Evolutionary conservation across 1,284 basidiomycete species (phyloP), one percentile per base, ranked within the genome.

Genomic region (Gastroboletus turbinatus): DNA sequence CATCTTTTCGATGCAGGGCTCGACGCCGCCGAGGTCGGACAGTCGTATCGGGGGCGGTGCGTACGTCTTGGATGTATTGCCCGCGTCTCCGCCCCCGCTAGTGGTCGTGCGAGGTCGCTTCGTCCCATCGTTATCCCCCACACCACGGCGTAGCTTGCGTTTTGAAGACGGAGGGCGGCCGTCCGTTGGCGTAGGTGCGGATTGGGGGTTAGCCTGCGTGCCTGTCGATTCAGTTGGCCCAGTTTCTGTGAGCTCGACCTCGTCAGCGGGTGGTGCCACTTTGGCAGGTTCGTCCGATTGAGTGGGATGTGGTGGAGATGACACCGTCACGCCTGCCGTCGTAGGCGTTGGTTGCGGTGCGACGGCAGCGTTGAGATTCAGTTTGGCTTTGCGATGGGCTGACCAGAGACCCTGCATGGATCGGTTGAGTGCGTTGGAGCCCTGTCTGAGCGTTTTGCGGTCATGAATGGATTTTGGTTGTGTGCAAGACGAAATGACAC

Each of bases 1-100:
- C 75, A 98, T 85, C 73, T 95, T 96, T 69, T 96, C 94, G 33
- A 98, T 84, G 60, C 90, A 95, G 13, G 78, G 67, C 50, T 91
- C 86, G 8, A 98, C 83, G 5, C 96, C 96, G 23, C 96, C 96
- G 1, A 99, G 82, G 67, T 96, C 90, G 2, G 90, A 82, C 14
- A 98, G 77, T 2, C 92, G 82, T 0, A 86, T 83, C 2, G 78
- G 68, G 0, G 93, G 93, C 0, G 90, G 85, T 2, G 79, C 63
- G 62, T 90, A 76, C 40, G 87, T 82, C 62, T 87, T 89, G 48
- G 48, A 25, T 14, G 57, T 7, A 33, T 44, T 47, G 5, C 21
- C 38, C 19, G 49, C 43, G 8, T 23, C 19, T 11, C 49, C 33
- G 10, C 19, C n/a, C 6, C 42, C 49, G 36, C 10, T 51, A 4